A percentile compares a stretch with the other conserved stretches of the same genome.
phyloP scores from a whole-genome alignment of 2,329 filamentous ascomycete species.

The Lachnellula cervina region DNA sequence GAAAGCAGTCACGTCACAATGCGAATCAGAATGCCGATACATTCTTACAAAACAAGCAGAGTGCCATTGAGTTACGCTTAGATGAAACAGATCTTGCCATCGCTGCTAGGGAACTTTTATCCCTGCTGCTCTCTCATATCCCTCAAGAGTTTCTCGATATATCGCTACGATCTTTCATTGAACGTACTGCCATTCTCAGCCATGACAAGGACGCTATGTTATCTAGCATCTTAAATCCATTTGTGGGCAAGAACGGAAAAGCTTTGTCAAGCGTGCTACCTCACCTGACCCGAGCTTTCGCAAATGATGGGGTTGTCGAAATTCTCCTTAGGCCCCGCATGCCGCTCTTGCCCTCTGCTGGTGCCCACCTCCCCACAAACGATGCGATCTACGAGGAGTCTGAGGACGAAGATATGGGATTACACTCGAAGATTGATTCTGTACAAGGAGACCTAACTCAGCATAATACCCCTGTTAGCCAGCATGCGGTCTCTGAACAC shows the following conservation, averaged over 20 bases:
- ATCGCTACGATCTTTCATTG: slow-evolving; percentile 67
- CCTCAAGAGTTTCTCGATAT: slow-evolving; percentile 65
- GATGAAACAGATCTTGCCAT: slow-evolving; percentile 44
- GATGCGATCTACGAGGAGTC: slow-evolving; percentile 12
- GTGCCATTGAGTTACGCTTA: slow-evolving; percentile 22
- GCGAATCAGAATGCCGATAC: slow-evolving; percentile 63
- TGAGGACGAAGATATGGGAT: slow-evolving; percentile 22
- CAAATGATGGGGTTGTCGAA: slow-evolving; percentile 63
- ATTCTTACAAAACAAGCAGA: slow-evolving; percentile 51
- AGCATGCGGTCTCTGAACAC: slow-evolving; percentile 3
- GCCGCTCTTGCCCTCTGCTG: slow-evolving; percentile 36
- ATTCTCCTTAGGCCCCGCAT: slow-evolving; percentile 55
- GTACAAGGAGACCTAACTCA: slow-evolving; percentile 2
- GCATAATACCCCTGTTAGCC: not conserved
- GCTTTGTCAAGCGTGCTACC: slow-evolving; percentile 73
- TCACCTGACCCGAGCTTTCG: slow-evolving; percentile 65
- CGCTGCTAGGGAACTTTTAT: slow-evolving; percentile 59
- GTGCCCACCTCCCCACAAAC: slow-evolving; percentile 1
- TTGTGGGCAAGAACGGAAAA: slow-evolving; percentile 57
- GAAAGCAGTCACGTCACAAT: slow-evolving; percentile 34
- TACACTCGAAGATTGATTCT: slow-evolving; percentile 6
- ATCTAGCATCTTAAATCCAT: slow-evolving; percentile 76
- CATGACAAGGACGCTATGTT: slow-evolving; percentile 68
- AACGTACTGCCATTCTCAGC: slow-evolving; percentile 73
- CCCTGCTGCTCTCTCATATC: slow-evolving; percentile 55